Base-by-base conservation (phyloP, 805 yeast genomes). In the Torulaspora indica region DNA sequence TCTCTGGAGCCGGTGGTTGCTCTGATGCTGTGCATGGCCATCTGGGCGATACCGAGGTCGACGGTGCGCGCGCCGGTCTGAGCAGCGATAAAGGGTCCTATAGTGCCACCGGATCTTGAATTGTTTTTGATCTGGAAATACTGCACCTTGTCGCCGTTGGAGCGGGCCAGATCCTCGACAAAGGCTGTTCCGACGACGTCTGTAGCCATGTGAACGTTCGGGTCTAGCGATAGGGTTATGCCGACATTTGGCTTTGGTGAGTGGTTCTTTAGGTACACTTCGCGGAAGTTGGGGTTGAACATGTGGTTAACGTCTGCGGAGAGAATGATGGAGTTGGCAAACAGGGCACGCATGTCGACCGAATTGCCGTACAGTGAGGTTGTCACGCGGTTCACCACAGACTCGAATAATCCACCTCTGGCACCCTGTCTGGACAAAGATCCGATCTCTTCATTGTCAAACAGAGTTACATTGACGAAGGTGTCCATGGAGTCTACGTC, bases 251-350 rank as follows among this genome's bases (percentile, higher is more conserved):
- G 89, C 48, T 79, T 69, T 14, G 95, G 93, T 61, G 78, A 81
- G 70, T 86, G 95, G 66, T 82, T 66, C 56, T 84, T 90, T 58
- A 85, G 70, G 64, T 87, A 85, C 28, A 77, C 83, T n/a, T 58
- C 56, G 41, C 72, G 60, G 56, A 82, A 85, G 67, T 85, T 85
- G 43, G 96, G 95, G 69, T 87, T 85, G 55, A 81, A 72, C 60
- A 87, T 75, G 64, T 87, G 96, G 49, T 73, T 82, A 33, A 87
- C 95, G 60, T 87, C 96, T 3, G 95, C 90, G 5, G 95, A 84
- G 32, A 87, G 64, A 48, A 88, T 73, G 62, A 87, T 76, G 34
- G 95, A 77, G 69, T 86, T 86, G 40, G 95, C 89, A 57, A 73
- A 82, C 13, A 76, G 55, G 40, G 75, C 63, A 48, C 65, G 63